Evolutionary conservation across 2,329 filamentous ascomycete species (phyloP).

Genomic region (Paracorniculantispora psalliotae): DNA sequence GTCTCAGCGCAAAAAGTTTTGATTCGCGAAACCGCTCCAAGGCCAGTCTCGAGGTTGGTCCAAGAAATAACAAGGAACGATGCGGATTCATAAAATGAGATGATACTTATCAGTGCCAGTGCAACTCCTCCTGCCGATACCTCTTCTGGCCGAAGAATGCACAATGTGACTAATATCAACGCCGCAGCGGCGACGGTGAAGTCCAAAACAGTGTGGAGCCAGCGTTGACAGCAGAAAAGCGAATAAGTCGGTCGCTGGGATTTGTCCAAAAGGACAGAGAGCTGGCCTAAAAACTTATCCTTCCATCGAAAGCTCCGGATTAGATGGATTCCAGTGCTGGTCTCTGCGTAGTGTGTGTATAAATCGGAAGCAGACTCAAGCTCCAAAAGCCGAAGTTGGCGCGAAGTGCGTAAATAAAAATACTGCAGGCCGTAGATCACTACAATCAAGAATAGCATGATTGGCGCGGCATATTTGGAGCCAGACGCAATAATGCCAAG

Average conservation of each 20-base stretch:
- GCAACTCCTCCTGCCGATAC: not conserved
- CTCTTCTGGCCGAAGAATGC: not conserved
- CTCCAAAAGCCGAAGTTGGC: conserved; percentile 50
- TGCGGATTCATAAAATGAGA: not conserved
- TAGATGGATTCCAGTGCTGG: conserved; percentile 22
- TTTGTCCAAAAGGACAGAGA: conserved; percentile 16
- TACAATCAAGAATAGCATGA: conserved; percentile 32
- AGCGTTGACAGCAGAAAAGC: not conserved
- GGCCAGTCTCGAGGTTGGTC: not conserved
- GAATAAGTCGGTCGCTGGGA: not conserved
- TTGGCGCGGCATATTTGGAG: conserved; percentile 38
- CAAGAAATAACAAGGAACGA: not conserved
- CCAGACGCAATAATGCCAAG: conserved; percentile 38
- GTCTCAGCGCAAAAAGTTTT: not conserved
- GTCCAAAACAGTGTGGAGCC: conserved; percentile 12
- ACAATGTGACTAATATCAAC: conserved; percentile 15
- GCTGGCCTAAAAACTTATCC: conserved; percentile 33
- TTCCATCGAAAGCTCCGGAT: conserved; percentile 23
- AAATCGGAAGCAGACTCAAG: conserved; percentile 47
- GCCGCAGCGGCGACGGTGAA: conserved; percentile 19
- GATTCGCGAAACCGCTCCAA: not conserved
- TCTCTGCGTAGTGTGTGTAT: conserved; percentile 34
- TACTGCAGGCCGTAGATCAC: conserved; percentile 19
- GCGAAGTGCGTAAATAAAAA: conserved; percentile 42
- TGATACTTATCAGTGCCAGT: not conserved